Evolutionary conservation across 2,329 filamentous ascomycete species (phyloP), one percentile per base, ranked within the genome.

Genomic region (Diaporthe ilicicola): DNA sequence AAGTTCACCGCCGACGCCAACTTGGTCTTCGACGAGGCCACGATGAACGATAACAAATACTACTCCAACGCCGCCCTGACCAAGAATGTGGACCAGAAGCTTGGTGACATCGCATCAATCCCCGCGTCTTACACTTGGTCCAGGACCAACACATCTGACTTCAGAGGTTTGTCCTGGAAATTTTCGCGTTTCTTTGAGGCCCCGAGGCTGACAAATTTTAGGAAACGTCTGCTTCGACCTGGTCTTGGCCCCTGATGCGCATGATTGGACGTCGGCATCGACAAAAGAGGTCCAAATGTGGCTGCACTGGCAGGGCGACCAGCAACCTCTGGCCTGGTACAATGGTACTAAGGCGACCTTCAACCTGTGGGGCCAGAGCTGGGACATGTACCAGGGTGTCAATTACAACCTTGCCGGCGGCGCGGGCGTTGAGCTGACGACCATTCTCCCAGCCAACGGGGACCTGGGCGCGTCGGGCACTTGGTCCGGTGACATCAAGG

Each of bases 261-360:
- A 69, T n/a, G 67, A 69, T 24, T 51, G 55, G 67, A 64, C 55
- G 15, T 69, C 67, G 24, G 56, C 67, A 15, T 34, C 67, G 19
- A 69, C 67, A 39, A 62, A 69, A 56, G 67, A 69, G 17, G 34
- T 69, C 56, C 56, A 62, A 48, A 69, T 69, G 67, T 69, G 67
- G 67, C 37, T 69, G 8, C 67, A 69, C 48, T 69, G 67, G 67
- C 67, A 69, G 34, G 67, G 67, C 6, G 56, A 69, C 24, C 67
- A 69, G 27, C 55, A n/a, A 13, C 67, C 67, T 13, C 67, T 69
- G 9, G 67, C 67, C 8, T 69, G 67, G 67, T 53, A 69, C 48
- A 64, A 69, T 24, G 67, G 67, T 48, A 69, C 55, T 22, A 69
- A 69, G 48, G 55, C 67, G 32, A 69, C 67, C 55, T 53, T 69